phyloP scores from a whole-genome alignment of 2,329 filamentous ascomycete species.

The Verticillium dahliae region DNA sequence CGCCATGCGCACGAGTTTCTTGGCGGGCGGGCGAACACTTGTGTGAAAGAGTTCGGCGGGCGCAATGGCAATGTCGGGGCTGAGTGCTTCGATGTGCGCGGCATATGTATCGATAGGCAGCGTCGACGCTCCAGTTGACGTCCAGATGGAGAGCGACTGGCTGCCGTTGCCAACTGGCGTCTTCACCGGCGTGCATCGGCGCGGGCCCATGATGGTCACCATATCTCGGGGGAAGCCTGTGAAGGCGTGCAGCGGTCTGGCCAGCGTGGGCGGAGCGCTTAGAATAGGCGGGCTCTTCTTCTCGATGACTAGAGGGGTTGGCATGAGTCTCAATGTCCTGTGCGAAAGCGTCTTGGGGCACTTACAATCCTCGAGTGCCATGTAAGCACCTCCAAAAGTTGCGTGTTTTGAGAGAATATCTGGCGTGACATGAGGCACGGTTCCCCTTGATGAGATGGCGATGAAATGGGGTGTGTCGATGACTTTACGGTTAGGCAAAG shows the following conservation, averaged over 20 bases:
- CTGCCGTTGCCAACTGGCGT: slow-evolving; percentile 67
- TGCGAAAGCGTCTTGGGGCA: neutral
- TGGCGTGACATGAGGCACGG: slow-evolving; percentile 80
- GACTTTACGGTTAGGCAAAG: slow-evolving; percentile 52
- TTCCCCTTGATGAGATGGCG: slow-evolving; percentile 73
- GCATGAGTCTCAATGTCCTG: neutral
- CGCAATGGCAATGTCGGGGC: slow-evolving; percentile 74
- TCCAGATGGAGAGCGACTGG: slow-evolving; percentile 68
- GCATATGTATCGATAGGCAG: slow-evolving; percentile 65
- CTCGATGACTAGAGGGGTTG: slow-evolving; percentile 42
- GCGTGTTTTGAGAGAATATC: slow-evolving; percentile 68
- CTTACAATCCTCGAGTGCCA: slow-evolving; percentile 91
- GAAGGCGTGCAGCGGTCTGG: slow-evolving; percentile 66
- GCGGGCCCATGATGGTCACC: slow-evolving; percentile 67
- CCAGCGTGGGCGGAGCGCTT: slow-evolving; percentile 24
- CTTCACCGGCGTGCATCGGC: slow-evolving; percentile 68
- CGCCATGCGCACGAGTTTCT: slow-evolving; percentile 75
- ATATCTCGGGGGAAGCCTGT: slow-evolving; percentile 61
- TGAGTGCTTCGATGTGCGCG: slow-evolving; percentile 54
- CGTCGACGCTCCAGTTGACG: slow-evolving; percentile 76
- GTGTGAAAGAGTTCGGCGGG: slow-evolving; percentile 61
- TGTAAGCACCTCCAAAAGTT: slow-evolving; percentile 62
- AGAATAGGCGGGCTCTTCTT: slow-evolving; percentile 41
- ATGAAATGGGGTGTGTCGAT: slow-evolving; percentile 81
- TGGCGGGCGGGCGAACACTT: slow-evolving; percentile 51